Base-by-base conservation (phyloP, 352 stramenopile genomes). In the Phytophthora melonis region DNA sequence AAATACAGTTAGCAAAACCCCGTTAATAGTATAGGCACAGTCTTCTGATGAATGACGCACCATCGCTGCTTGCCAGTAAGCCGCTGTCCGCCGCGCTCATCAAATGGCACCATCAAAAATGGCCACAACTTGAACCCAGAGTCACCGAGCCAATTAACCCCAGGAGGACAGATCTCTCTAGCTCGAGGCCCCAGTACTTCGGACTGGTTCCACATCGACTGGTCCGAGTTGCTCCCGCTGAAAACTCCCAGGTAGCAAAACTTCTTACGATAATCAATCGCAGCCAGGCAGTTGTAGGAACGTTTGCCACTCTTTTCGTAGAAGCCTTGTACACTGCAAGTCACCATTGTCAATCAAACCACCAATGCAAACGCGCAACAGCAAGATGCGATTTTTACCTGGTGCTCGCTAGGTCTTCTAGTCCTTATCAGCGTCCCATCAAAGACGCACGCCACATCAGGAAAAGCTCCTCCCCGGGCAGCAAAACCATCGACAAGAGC, bases 151-250 rank as follows among this genome's bases (percentile, higher is more conserved):
- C 50, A 68, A 34, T 55, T 68, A 5, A 53, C 19, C 34, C 47
- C 45, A 10, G 45, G 45, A 10, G 45, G 45, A 21, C 45, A 60
- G 6, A 30, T 14, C 3, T 30, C 6, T 47, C 54, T 14, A 16
- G 16, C 30, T 3, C 54, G 6, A n/a, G 55, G 16, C 21, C 55
- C 30, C 6, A 64, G 43, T 9, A 59, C 13, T 1, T 18, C 30
- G 1, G 63, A 70, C 3, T 64, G 41, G 23, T 60, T 60, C 55
- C 55, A 70, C 55, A 70, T 70, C 3, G 13, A 59, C 19, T 70
- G 55, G 41, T 70, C 55, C 1, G 63, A 70, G 13, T 64, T 70
- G 13, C 63, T 64, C 7, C 45, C 55, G 19, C 13, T 47, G 34
- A 59, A 67, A 18, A 64, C 21, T 14, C 60, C 47, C 2, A 59